Percentiles rank a stretch among this genome's conserved stretches.
Conservation (phyloP, 805 yeast species). For the Jamesozyma hellenica region DNA sequence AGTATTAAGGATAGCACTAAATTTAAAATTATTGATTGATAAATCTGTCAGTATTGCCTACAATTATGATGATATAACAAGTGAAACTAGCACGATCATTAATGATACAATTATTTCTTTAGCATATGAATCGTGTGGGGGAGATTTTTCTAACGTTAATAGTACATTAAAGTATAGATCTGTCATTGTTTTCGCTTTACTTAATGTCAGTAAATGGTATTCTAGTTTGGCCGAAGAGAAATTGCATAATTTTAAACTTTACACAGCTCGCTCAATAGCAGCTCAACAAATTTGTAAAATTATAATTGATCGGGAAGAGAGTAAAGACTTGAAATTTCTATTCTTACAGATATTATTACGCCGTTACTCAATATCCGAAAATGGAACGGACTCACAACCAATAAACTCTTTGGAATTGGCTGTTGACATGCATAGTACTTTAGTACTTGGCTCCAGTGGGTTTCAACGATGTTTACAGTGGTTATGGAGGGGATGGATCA, state of each 20-base stretch:
- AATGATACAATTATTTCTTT: constrained; percentile 49
- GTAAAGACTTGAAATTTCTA: constrained; percentile 38
- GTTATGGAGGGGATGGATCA: constrained; percentile 92
- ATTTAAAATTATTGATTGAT: constrained; percentile 66
- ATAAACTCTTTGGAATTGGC: constrained; percentile 76
- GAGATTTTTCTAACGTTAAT: constrained; percentile 46
- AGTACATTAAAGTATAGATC: constrained; percentile 57
- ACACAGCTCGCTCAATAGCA: constrained; percentile 49
- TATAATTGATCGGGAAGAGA: constrained; percentile 50
- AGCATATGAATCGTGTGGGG: constrained; percentile 71
- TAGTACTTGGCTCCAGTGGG: constrained; percentile 69
- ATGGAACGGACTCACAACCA: constrained; percentile 53
- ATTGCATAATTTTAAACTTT: constrained; percentile 58
- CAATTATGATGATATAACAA: constrained; percentile 38
- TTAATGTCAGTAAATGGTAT: constrained; percentile 77
- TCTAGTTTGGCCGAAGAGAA: constrained; percentile 47
- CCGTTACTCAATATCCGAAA: constrained; percentile 55
- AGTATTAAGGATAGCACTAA: constrained; percentile 56
- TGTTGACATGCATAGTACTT: constrained; percentile 72
- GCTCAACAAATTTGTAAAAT: constrained; percentile 65
- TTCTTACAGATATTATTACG: constrained; percentile 71
- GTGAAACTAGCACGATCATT: constrained; percentile 50
- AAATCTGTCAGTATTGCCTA: constrained; percentile 58
- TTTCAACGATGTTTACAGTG: constrained; percentile 80
- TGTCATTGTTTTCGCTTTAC: constrained; percentile 54